Evolutionary conservation across 257 asterid species (phyloP).

Genomic region (Solanum chiquidenum): DNA sequence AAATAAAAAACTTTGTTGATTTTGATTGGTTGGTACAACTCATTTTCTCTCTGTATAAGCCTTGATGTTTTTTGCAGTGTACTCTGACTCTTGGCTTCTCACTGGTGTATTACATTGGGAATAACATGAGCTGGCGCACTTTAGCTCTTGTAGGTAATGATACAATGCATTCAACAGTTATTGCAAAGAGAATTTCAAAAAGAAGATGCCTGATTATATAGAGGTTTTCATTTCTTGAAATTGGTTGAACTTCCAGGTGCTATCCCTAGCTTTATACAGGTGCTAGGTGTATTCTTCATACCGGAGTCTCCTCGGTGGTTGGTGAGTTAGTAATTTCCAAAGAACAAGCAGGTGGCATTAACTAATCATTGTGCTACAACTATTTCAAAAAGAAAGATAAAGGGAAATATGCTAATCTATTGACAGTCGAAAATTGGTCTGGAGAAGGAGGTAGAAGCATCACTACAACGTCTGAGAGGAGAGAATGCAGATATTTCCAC

Average conservation of each 20-base stretch:
- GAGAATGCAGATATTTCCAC: slow-evolving; percentile 11
- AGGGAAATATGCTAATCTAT: neutral
- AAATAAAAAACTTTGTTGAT: neutral
- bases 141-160: slow-evolving; percentile 21
- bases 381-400: neutral
- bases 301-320: slow-evolving; percentile 32
- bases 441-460: slow-evolving; percentile 9
- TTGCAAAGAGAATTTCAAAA: neutral
- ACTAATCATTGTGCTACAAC: neutral
- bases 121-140: slow-evolving; percentile 13
- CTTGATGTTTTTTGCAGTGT: slow-evolving; percentile 1
- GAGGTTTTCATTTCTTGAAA: neutral
- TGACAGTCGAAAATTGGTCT: slow-evolving; percentile 18
- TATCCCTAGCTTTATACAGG: slow-evolving; percentile 13
- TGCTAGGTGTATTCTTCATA: slow-evolving; percentile 13
- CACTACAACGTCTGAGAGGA: slow-evolving; percentile 20
- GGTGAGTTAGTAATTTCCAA: slow-evolving; percentile 7
- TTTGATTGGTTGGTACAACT: neutral
- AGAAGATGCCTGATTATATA: neutral
- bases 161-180: neutral
- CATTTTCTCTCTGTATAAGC: neutral
- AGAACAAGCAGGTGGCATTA: neutral
- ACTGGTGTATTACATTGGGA: slow-evolving; percentile 16
- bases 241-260: slow-evolving; percentile 4
- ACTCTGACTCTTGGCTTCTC: neutral